These are phyloP conservation scores for Mycena crocata DNA, from an alignment of 768 basidiomycete genomes.

Conservation along the genomic window DNA sequence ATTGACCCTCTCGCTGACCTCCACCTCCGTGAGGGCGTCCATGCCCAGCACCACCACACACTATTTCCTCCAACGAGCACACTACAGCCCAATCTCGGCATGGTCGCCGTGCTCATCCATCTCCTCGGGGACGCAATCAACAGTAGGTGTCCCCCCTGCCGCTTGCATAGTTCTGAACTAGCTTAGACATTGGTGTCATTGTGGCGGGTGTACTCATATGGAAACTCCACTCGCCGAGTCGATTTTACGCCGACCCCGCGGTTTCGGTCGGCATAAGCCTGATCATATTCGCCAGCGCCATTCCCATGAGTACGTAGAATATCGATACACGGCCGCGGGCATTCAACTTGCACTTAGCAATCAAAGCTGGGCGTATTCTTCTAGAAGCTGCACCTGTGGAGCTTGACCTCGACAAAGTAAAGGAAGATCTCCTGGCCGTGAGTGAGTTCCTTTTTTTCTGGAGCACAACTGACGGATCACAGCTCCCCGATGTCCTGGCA, in stretches of 20 bases:
- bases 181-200: conserved; percentile 65
- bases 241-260: conserved; percentile 68
- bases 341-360: conserved; percentile 42
- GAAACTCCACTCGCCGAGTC: conserved; percentile 55
- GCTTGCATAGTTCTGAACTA: conserved; percentile 4
- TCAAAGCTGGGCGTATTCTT: conserved; percentile 61
- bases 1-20: conserved; percentile 27
- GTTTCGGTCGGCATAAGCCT: conserved; percentile 61
- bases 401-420: conserved; percentile 61
- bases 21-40: conserved; percentile 20
- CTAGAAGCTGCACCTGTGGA: conserved; percentile 64
- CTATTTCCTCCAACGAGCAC: conserved; percentile 48
- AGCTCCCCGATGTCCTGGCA: conserved; percentile 60
- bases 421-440: conserved; percentile 59
- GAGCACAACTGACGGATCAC: conserved; percentile 2
- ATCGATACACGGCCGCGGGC: neutral
- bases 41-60: conserved; percentile 63
- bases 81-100: conserved; percentile 56
- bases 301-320: conserved; percentile 59
- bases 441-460: conserved; percentile 29
- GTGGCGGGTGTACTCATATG: conserved; percentile 62
- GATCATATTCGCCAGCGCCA: conserved; percentile 64
- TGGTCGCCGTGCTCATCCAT: conserved; percentile 62
- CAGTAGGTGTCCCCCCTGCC: conserved; percentile 47
- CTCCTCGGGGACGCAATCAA: conserved; percentile 66